Evolutionary conservation across 2,329 filamentous ascomycete genomes (phyloP).

Genomic region (Fusarium luffae): DNA sequence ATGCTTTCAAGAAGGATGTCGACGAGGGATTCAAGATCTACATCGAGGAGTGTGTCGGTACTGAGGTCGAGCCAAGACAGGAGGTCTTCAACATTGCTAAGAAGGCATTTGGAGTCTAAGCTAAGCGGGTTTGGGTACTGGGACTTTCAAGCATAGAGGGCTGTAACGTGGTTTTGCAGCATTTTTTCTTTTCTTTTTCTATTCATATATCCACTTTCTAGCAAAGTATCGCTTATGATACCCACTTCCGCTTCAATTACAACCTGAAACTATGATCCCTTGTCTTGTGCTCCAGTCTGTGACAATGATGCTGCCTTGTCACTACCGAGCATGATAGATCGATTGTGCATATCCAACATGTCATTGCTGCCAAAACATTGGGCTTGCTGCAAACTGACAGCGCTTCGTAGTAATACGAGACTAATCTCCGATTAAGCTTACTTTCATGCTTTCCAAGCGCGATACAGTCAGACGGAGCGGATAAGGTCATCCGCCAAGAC

Average conservation of each 20-base stretch:
- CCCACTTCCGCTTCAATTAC: not conserved
- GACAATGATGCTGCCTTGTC: not conserved
- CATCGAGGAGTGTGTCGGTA: constrained; percentile 59
- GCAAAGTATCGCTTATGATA: not conserved
- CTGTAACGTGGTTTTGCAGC: not conserved
- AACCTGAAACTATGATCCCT: not conserved
- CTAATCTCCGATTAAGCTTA: not conserved
- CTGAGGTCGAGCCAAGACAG: constrained; percentile 47
- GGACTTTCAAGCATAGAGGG: not conserved
- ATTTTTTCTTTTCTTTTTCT: not conserved
- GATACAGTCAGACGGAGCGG: not conserved
- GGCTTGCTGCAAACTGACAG: not conserved
- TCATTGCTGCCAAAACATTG: not conserved
- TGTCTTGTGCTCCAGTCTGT: not conserved
- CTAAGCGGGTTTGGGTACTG: constrained; percentile 31
- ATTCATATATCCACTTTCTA: not conserved
- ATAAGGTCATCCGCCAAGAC: not conserved
- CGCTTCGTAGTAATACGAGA: not conserved
- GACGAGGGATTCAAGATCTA: constrained; percentile 59
- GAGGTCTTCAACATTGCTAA: constrained; percentile 60
- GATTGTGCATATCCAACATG: not conserved
- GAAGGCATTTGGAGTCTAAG: constrained; percentile 53
- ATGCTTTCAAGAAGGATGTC: constrained; percentile 49
- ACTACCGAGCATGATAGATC: not conserved
- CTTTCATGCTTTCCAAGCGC: not conserved